Base-by-base conservation (phyloP, 129 eudicot species). In the Rutidosis leptorrhynchoides region DNA sequence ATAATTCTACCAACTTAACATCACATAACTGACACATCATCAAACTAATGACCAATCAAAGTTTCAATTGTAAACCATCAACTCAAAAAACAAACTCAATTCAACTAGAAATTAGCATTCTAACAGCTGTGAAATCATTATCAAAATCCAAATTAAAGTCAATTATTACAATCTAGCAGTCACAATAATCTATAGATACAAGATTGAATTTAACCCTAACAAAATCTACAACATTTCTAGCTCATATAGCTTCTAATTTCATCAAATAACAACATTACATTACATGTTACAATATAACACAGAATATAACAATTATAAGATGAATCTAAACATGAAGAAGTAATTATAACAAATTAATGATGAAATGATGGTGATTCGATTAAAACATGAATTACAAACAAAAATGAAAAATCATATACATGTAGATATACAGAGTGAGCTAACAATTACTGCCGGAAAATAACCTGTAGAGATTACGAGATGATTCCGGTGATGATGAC, bases 391-490 rank as follows among this genome's bases (percentile, higher is more conserved):
- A 19, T 37, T 24, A 62, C 30, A 52, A 30, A 10, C 19, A 24
- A 33, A 46, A 62, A 26, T 10, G 0, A n/a, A 5, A 49, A n/a
- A 5, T 4, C 6, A 49, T 49, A 19, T 17, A 19, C n/a, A 45
- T 14, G 5, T 12, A 46, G 3, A 48, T 17, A 48, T n/a, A 6
- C 23, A 49, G 1, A 49, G 7, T 49, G 24, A 8, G 23, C 24
- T 7, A 1, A n/a, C 1, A 6, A 0, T 17, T 5, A 49, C 24
- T 11, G 24, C 55, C 24, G 55, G 24, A 49, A 65, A 16, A 2
- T 37, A 33, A 66, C 78, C 78, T 58, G 78, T 28, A 10, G 30
- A 74, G 48, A 65, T 42, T 55, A 54, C 46, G 19, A 19, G 22
- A 33, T 10, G 28, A n/a, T 60, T 74, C 61, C 55, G 72, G 72